Base-by-base conservation (phyloP, 257 asterid species). In the Eucommia ulmoides region DNA sequence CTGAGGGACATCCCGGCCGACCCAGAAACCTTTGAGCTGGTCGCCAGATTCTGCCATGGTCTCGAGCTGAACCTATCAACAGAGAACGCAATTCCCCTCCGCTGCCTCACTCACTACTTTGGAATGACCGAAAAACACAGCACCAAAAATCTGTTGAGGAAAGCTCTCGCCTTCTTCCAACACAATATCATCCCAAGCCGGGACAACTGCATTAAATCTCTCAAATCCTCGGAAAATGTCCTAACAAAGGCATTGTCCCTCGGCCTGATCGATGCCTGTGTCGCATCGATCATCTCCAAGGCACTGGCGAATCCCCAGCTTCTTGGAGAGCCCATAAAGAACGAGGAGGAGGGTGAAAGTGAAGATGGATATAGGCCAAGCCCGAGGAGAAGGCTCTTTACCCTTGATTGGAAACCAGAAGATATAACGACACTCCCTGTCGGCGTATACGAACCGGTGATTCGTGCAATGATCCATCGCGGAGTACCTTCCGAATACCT, bases 21-120 rank as follows among this genome's bases (percentile, higher is more conserved):
- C 54, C 62, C 75, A 41, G 92, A 76, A 24, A 65, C 85, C 0
- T 59, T 89, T 45, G 96, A 85, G 72, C 71, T 78, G 3, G 73
- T 85, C 0, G 82, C 70, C n/a, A 73, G 83, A 56, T 89, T 85
- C 76, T 89, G 96, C 62, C 83, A 82, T 41, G 96, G 96, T 38
- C 82, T 23, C 19, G 73, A 73, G 3, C 26, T 78, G 58, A 53
- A 45, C 29, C 65, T 89, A 3, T 64, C 86, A 1, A 25, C 81
- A 1, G 80, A 83, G 41, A 85, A 89, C 56, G 76, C 71, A 0
- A 59, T 80, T 14, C 77, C 65, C 1, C 74, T 89, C 0, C 70
- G 78, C 15, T 76, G 88, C 41, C 57, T 78, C 1, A 83, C 98
- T 17, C 58, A 82, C 22, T 69, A 75, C 70, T 89, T 89, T 0